These are phyloP conservation scores for Gliomastix tumulicola DNA, from an alignment of 2,329 filamentous ascomycete genomes.

Conservation along the genomic window DNA sequence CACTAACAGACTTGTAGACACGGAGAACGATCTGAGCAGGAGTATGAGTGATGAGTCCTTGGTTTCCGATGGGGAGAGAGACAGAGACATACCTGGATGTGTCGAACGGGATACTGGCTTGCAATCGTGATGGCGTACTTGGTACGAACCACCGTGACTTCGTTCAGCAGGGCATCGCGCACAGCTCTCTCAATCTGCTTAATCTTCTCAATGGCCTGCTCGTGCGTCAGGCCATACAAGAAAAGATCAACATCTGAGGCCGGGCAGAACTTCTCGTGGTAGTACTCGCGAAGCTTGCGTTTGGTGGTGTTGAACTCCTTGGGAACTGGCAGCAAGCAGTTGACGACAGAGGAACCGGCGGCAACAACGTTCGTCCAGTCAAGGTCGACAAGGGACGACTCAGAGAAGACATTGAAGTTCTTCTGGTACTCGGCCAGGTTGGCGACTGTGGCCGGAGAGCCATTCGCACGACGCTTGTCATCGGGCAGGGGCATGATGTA, in stretches of 20 bases:
- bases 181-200: slow-evolving; percentile 72
- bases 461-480: slow-evolving; percentile 53
- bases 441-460: slow-evolving; percentile 60
- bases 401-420: slow-evolving; percentile 78
- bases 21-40: slow-evolving; percentile 65
- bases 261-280: slow-evolving; percentile 73
- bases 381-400: slow-evolving; percentile 67
- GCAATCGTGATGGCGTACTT: slow-evolving; percentile 85
- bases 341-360: slow-evolving; percentile 75
- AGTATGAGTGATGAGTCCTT: slow-evolving; percentile 5
- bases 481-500: slow-evolving; percentile 65
- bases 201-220: slow-evolving; percentile 77
- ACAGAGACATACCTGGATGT: slow-evolving; percentile 58
- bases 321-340: slow-evolving; percentile 67
- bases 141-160: slow-evolving; percentile 77
- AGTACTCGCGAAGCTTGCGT: slow-evolving; percentile 61
- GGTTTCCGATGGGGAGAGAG: too few relatives aligned
- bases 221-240: slow-evolving; percentile 70
- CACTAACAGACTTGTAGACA: slow-evolving; percentile 75
- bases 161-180: slow-evolving; percentile 70
- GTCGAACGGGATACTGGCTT: slow-evolving; percentile 75
- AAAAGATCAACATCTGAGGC: slow-evolving; percentile 86
- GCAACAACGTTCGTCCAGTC: slow-evolving; percentile 80
- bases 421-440: slow-evolving; percentile 64
- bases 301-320: slow-evolving; percentile 55